These are phyloP conservation scores for Hevea brasiliensis DNA, from an alignment of 345 rosid species.

Conservation along the genomic window DNA sequence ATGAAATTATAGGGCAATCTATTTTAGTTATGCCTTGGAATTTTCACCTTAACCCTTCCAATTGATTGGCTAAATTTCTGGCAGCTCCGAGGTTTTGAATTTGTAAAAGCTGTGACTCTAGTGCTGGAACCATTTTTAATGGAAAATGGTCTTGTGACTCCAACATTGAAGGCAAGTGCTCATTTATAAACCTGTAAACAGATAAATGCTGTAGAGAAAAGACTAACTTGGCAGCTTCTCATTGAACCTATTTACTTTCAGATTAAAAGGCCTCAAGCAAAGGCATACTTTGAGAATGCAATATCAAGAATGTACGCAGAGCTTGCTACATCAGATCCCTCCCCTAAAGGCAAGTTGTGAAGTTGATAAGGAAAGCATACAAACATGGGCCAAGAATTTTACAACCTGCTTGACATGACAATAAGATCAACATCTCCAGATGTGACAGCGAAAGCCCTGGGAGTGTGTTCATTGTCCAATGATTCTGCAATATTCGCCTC, in stretches of 20 bases:
- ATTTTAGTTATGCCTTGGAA: neutral
- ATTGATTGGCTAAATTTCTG: constrained; percentile 6
- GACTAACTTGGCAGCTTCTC: neutral
- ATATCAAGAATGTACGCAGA: constrained; percentile 54
- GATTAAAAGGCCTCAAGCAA: constrained; percentile 87
- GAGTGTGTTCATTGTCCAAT: neutral
- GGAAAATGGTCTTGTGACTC: constrained; percentile 89
- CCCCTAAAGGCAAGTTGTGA: constrained; percentile 27
- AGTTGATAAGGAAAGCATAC: neutral
- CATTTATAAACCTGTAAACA: neutral
- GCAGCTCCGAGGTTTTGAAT: constrained; percentile 93
- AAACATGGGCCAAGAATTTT: neutral
- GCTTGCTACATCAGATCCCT: constrained; percentile 53
- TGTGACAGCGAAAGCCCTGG: neutral
- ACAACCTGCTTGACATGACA: neutral
- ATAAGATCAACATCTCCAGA: neutral
- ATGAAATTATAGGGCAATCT: neutral
- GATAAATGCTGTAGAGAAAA: neutral
- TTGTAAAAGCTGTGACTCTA: constrained; percentile 86
- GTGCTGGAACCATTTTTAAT: constrained; percentile 73
- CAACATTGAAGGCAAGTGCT: constrained; percentile 83
- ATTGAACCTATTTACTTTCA: constrained; percentile 25
- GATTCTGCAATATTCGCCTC: neutral
- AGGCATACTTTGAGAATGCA: constrained; percentile 63
- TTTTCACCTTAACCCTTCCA: neutral